Base-by-base conservation (phyloP, 495 filamentous ascomycete genomes). In the Aspergillus affinis region DNA sequence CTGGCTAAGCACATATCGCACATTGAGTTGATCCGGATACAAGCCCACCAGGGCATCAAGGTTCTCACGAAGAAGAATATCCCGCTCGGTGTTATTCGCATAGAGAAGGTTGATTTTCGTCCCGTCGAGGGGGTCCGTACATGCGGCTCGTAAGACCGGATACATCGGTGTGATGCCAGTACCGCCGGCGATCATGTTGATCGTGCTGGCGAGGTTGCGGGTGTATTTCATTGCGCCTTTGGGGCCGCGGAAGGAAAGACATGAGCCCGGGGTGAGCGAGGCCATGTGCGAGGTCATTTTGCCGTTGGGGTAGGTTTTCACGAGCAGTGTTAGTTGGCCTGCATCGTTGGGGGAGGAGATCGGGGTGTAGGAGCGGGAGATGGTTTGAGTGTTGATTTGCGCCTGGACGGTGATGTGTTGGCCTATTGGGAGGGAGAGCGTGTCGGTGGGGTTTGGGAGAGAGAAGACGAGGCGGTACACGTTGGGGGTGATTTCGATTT, bases 111-210 rank as follows among this genome's bases (percentile, higher is more conserved):
- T 70, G 19, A 85, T 63, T 57, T 76, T 57, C 4, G 82, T 82
- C 6, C 66, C 73, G 64, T 84, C 82, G 17, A 52, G 57, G 2
- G 71, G 61, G 54, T 81, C 75, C 50, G 81, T 75, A 65, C 78
- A 78, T 36, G 84, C 83, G 20, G 77, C 76, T 6, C 77, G 76
- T 57, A 83, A 75, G 18, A 84, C 67, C 61, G 79, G 80, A 67
- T 77, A 84, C 75, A 83, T 82, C 27, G 82, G 82, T 26, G 83
- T 84, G 59, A 84, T 83, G n/a, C 81, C 81, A 0, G 81, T 80
- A 0, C 82, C 82, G 45, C 81, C 81, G 4, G 78, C 81, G 18
- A 84, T 67, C 71, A 83, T 78, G 5, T 79, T 76, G 44, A 86
- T 72, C 29, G 63, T 59, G 15, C 61, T 56, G 30, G 72, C 71